phyloP scores from a whole-genome alignment of 805 yeast genomes.

The Candida maris region DNA sequence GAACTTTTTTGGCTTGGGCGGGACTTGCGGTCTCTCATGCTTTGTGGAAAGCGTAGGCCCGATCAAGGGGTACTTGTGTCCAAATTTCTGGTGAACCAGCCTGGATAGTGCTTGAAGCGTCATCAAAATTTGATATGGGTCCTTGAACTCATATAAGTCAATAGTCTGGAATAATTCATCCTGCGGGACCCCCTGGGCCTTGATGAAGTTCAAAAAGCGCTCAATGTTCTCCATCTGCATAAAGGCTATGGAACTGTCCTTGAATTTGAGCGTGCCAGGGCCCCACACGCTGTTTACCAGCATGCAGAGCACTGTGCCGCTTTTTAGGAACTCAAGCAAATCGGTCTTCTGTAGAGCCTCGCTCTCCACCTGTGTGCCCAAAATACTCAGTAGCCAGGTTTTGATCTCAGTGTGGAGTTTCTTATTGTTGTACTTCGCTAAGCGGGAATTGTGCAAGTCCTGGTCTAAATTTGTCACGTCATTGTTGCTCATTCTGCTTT shows the following conservation, averaged over 20 bases:
- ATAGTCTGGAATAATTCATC: conserved; percentile 79
- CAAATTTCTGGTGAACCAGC: conserved; percentile 53
- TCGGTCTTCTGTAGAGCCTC: conserved; percentile 31
- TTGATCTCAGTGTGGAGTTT: conserved; percentile 33
- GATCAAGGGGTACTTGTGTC: conserved; percentile 43
- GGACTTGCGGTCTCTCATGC: conserved; percentile 47
- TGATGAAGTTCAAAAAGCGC: conserved; percentile 60
- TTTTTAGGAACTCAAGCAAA: conserved; percentile 53
- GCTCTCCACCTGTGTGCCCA: conserved; percentile 28
- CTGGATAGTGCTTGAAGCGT: conserved; percentile 72
- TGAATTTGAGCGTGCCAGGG: conserved; percentile 41
- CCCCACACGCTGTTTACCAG: conserved; percentile 41
- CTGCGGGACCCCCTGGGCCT: conserved; percentile 65
- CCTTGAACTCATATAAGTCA: conserved; percentile 69
- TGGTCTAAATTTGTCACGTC: conserved; percentile 55
- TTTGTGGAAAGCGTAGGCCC: conserved; percentile 56
- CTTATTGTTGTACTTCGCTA: conserved; percentile 44
- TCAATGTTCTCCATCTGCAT: conserved; percentile 83
- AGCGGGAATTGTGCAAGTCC: conserved; percentile 50
- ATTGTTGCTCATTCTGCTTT: neutral
- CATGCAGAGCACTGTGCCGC: conserved; percentile 55
- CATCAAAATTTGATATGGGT: conserved; percentile 76
- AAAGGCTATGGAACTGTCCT: conserved; percentile 69
- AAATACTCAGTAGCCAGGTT: conserved; percentile 49
- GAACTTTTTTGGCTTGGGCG: conserved; percentile 51